Base-by-base conservation (phyloP, 306 rosid species). In the Boehmeria nivea region DNA sequence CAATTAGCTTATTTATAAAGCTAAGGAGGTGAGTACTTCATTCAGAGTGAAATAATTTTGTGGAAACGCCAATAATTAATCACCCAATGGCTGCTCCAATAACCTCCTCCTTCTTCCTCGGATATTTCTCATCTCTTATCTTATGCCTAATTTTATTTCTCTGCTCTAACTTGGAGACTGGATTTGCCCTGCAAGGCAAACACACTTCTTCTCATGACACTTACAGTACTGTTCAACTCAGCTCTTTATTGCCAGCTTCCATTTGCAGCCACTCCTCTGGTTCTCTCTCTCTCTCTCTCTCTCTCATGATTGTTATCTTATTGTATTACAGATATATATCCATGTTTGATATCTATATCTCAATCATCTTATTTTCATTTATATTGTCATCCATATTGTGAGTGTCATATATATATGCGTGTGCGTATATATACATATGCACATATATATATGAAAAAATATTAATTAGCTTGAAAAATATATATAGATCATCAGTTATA, bases 191-290 rank as follows among this genome's bases (percentile, higher is more conserved):
- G 58, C 42, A 53, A 53, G 23, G 4, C 6, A 26, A 25, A 50
- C 19, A 33, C 27, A 19, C 36, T 2, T 3, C 23, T 19, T 21
- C 19, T 8, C 39, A 13, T 0, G 12, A 26, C 8, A 28, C 57
- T 15, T 10, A 27, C 38, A n/a, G n/a, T n/a, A 42, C 53, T 63
- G 37, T 82, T 76, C 76, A 28, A 0, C 72, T 76, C 53, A 48
- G 4, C 57, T 71, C 83, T 23, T 83, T 83, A 8, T 44, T 83
- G 1, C 89, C 89, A 31, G 76, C 83, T 45, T 15, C 86, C 13
- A 71, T 72, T 49, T 83, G 89, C 75, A 58, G 9, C 66, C 58
- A 73, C 67, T 57, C 79, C 15, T n/a, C 54, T 76, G 89, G 86
- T 76, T 47, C 46, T 55, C 47, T 43, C 23, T 20, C 45, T 48